phyloP scores from a whole-genome alignment of 352 stramenopile species.

The Globisporangium spiculum region DNA sequence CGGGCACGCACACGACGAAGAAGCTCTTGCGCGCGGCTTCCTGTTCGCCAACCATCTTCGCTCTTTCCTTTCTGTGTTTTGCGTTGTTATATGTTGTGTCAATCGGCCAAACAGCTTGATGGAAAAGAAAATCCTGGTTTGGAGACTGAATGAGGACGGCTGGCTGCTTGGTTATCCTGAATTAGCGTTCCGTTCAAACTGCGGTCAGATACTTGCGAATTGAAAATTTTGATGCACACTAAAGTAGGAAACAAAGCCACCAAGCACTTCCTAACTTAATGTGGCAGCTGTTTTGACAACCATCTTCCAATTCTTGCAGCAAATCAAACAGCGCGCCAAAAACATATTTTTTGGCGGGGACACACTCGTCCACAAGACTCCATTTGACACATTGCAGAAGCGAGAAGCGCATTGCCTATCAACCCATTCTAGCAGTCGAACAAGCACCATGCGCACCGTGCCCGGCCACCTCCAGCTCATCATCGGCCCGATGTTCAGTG shows the following conservation, averaged over 20 bases:
- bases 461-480: conserved; percentile 78
- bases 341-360: conserved; percentile 7
- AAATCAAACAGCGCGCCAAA: conserved; percentile 11
- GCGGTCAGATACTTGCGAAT: no score
- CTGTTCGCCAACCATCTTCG: conserved; percentile 53
- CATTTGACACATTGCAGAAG: conserved; percentile 13
- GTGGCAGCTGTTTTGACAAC: conserved; percentile 2
- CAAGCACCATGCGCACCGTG: conserved; percentile 22
- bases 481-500: conserved; percentile 86
- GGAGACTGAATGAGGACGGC: not conserved
- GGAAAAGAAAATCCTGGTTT: not conserved
- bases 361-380: not conserved
- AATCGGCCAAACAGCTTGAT: not conserved
- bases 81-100: not conserved
- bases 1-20: conserved; percentile 68
- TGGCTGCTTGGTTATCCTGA: not conserved
- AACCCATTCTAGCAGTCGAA: not conserved
- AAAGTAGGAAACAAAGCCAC: not conserved
- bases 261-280: not conserved
- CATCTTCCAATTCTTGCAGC: not conserved
- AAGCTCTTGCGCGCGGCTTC: conserved; percentile 55
- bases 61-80: not conserved
- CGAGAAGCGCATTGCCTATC: not conserved
- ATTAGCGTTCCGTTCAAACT: no score
- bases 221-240: not conserved